These are phyloP conservation scores for Yarrowia sp. DNA, from an alignment of 805 yeast genomes.

Conservation along the genomic window DNA sequence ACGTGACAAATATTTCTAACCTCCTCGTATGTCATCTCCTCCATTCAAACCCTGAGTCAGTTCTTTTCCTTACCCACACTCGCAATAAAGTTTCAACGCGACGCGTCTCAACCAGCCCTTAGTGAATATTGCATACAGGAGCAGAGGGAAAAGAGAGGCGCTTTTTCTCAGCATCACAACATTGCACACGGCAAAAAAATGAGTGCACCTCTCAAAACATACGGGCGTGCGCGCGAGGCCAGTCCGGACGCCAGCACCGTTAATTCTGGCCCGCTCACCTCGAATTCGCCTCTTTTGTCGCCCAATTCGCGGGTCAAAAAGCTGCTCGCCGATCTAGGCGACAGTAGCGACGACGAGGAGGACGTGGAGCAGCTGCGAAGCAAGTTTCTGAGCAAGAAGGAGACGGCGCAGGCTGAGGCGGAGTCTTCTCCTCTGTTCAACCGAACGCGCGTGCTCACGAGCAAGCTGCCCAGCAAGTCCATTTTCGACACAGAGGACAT, in stretches of 20 bases:
- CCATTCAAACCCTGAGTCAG: too few relatives aligned
- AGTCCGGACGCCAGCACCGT: background rate
- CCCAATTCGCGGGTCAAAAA: conserved; percentile 24
- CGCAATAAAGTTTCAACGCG: conserved; percentile 1
- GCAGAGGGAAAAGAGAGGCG: too few relatives aligned
- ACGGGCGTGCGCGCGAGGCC: background rate
- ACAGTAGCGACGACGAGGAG: conserved; percentile 18
- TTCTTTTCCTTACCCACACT: too few relatives aligned
- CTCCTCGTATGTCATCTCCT: too few relatives aligned
- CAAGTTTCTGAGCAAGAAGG: background rate
- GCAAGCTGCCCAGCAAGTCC: background rate
- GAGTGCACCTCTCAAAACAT: background rate
- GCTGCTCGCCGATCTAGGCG: conserved; percentile 3
- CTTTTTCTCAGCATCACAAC: too few relatives aligned
- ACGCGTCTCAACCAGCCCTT: conserved; percentile 9
- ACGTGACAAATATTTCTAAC: too few relatives aligned
- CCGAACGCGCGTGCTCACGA: background rate
- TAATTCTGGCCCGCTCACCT: background rate
- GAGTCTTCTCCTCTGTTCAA: background rate
- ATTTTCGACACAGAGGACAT: background rate
- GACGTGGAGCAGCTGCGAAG: conserved; percentile 14
- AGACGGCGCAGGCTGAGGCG: background rate
- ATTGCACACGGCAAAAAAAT: background rate
- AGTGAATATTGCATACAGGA: conserved; percentile 5
- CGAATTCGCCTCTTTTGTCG: conserved; percentile 17